These are phyloP conservation scores for Paspalum notatum DNA, from an alignment of 176 grass and related monocot genomes.

Conservation along the genomic window DNA sequence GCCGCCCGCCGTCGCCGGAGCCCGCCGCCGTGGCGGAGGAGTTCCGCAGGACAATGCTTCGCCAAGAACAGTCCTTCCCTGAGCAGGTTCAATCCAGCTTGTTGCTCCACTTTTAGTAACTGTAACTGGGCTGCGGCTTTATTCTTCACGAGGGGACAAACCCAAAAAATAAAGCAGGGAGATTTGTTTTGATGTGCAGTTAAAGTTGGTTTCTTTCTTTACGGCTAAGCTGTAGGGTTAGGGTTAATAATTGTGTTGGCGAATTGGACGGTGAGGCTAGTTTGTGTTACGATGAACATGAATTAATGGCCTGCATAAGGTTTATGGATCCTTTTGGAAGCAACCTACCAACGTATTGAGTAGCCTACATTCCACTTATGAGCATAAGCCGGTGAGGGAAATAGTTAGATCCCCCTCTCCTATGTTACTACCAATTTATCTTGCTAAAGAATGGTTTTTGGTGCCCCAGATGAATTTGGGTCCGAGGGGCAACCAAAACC, in stretches of 20 bases:
- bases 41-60: too few relatives aligned
- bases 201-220: neutral
- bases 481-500: neutral
- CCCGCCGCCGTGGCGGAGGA: too few relatives aligned
- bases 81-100: too few relatives aligned
- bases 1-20: too few relatives aligned
- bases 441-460: neutral
- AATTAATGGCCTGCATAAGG: neutral
- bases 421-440: neutral
- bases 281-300: neutral
- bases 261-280: neutral
- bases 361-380: neutral
- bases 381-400: constrained; percentile 22
- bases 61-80: too few relatives aligned
- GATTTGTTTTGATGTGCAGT: neutral
- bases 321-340: constrained; percentile 31
- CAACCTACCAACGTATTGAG: neutral
- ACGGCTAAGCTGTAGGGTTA: neutral
- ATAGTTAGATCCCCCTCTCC: neutral
- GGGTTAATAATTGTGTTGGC: neutral
- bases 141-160: neutral
- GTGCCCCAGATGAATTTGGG: constrained; percentile 24
- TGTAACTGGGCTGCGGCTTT: too few relatives aligned
- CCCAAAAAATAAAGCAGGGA: neutral
- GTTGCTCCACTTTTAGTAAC: too few relatives aligned